Percentiles rank a stretch among this genome's conserved stretches.
Evolutionary conservation across 2,329 filamentous ascomycete genomes (phyloP).

Genomic region (Ustulina deusta): DNA sequence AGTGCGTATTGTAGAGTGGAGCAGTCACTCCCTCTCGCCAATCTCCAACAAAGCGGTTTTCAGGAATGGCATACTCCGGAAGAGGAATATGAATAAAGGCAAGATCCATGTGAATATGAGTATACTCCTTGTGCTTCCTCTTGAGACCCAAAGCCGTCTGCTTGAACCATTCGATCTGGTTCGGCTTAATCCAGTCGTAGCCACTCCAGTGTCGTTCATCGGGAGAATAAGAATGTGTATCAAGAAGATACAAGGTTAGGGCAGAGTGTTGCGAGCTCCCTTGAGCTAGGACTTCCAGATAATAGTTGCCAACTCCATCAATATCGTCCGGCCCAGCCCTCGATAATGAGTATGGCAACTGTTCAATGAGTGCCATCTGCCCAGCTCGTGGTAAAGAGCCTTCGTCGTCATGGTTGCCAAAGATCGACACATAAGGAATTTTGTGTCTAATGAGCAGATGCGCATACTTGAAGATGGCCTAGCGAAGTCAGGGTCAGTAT

Average conservation of each 20-base stretch:
- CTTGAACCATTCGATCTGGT: constrained; percentile 95
- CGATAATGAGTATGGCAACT: constrained; percentile 90
- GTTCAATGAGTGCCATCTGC: constrained; percentile 88
- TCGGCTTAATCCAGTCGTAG: constrained; percentile 97
- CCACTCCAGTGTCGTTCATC: constrained; percentile 90
- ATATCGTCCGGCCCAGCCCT: constrained; percentile 83
- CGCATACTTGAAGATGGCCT: constrained; percentile 94
- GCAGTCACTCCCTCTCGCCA: constrained; percentile 89
- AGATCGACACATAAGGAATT: constrained; percentile 93
- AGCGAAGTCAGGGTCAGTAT: constrained; percentile 36
- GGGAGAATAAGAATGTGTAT: constrained; percentile 91
- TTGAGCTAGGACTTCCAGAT: constrained; percentile 87
- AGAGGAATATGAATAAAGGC: constrained; percentile 98
- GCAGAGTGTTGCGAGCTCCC: constrained; percentile 86
- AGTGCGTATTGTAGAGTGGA: constrained; percentile 90
- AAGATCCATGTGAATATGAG: constrained; percentile 92
- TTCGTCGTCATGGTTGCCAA: constrained; percentile 98
- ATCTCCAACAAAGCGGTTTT: constrained; percentile 73
- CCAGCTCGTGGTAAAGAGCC: constrained; percentile 78
- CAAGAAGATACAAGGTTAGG: constrained; percentile 92
- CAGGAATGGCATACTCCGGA: constrained; percentile 80
- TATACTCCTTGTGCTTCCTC: constrained; percentile 84
- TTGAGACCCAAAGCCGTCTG: constrained; percentile 79
- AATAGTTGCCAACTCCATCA: constrained; percentile 94
- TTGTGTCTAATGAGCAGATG: constrained; percentile 85